Percentiles rank a stretch among this genome's conserved stretches.
Evolutionary conservation across 495 filamentous ascomycete species (phyloP).

Genomic region (Neurospora tetraspora): DNA sequence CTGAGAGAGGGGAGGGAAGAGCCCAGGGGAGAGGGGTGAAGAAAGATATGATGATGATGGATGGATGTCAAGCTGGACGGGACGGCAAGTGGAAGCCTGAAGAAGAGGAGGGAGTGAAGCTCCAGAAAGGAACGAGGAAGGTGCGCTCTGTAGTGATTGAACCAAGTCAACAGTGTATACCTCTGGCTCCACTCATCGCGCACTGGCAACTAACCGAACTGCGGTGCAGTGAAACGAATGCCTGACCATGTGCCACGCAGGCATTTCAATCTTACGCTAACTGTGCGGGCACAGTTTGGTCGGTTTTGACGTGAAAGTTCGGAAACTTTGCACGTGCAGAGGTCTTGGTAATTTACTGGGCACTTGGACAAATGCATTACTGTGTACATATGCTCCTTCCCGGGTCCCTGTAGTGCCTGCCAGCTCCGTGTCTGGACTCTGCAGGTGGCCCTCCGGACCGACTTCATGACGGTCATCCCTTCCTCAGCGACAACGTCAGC

Average conservation of each 20-base stretch:
- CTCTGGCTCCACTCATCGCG: not conserved
- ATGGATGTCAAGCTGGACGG: not conserved
- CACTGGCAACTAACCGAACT: not conserved
- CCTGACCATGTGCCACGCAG: not conserved
- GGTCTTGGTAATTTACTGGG: not conserved
- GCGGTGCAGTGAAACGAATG: not conserved
- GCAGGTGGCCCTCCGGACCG: not conserved
- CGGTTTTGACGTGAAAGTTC: not conserved
- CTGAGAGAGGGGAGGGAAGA: not conserved
- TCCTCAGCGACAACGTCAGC: not conserved
- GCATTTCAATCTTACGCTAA: slow-evolving; percentile 1
- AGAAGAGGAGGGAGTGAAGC: not conserved
- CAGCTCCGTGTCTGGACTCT: not conserved
- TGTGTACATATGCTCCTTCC: not conserved
- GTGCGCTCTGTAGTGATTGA: not conserved
- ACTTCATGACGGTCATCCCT: not conserved
- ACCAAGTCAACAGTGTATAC: not conserved
- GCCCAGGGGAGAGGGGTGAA: not conserved
- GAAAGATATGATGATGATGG: not conserved
- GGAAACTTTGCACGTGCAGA: not conserved
- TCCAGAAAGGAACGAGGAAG: not conserved
- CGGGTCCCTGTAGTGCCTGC: not conserved
- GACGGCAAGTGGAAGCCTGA: not conserved
- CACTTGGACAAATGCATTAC: no score
- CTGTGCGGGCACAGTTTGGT: slow-evolving; percentile 10